Evolutionary conservation across 805 yeast genomes (phyloP).

Genomic region (Diddensiella santjacobensis): DNA sequence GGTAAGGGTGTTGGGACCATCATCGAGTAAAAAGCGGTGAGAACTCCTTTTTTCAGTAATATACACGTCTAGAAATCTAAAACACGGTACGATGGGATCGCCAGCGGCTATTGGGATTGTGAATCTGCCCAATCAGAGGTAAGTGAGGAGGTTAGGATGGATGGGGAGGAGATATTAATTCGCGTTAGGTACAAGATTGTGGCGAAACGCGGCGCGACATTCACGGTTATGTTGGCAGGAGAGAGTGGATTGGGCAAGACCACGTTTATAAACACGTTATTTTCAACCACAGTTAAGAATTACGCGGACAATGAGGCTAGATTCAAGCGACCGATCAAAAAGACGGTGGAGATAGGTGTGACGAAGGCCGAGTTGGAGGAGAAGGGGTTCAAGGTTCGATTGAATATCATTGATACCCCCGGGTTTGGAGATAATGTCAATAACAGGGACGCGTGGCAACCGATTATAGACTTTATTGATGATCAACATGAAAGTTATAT

Average conservation of each 20-base stretch:
- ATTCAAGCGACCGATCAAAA: conserved; percentile 38
- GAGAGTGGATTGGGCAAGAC: conserved; percentile 74
- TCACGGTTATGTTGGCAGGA: conserved; percentile 83
- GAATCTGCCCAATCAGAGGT: conserved; percentile 35
- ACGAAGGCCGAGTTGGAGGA: conserved; percentile 54
- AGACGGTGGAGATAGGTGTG: conserved; percentile 39
- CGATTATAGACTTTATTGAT: conserved; percentile 70
- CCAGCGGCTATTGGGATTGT: conserved; percentile 28
- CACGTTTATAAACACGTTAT: conserved; percentile 56
- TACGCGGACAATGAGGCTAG: conserved; percentile 39
- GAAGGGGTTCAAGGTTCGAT: conserved; percentile 51
- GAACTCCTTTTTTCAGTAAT: too few relatives aligned
- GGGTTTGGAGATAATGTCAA: conserved; percentile 73
- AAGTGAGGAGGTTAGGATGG: conserved; percentile 2
- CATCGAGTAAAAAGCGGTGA: too few relatives aligned
- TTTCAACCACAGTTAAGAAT: conserved; percentile 48
- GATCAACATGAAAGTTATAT: conserved; percentile 65
- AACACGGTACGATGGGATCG: not conserved
- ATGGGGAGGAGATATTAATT: not conserved
- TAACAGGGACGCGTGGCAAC: conserved; percentile 63
- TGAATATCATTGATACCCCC: conserved; percentile 68
- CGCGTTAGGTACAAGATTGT: conserved; percentile 36
- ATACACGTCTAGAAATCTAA: too few relatives aligned
- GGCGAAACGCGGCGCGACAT: conserved; percentile 56
- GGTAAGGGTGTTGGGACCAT: too few relatives aligned